Percentiles rank a stretch among this genome's conserved stretches.
Conservation (phyloP, 2,329 filamentous ascomycete genomes). For the Malbranchea cinnamomea region DNA sequence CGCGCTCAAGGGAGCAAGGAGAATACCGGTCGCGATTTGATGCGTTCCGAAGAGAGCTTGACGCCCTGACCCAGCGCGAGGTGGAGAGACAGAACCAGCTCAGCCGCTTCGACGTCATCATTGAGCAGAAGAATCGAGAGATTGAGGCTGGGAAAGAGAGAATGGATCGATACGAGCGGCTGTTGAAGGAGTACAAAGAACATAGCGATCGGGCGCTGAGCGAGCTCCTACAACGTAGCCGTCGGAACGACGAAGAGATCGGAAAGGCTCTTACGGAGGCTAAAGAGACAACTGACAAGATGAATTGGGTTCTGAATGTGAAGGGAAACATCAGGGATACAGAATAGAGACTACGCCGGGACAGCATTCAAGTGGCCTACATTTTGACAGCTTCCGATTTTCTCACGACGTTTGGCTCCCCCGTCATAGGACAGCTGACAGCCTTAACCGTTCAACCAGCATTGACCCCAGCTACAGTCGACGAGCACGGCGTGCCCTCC, state of each 20-base stretch:
- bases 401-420: too few relatives aligned
- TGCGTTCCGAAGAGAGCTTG: constrained; percentile 21
- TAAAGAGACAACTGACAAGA: constrained; percentile 27
- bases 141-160: constrained; percentile 25
- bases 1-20: constrained; percentile 26
- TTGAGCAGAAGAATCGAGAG: constrained; percentile 32
- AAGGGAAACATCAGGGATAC: constrained; percentile 20
- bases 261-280: constrained; percentile 25
- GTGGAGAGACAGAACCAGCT: constrained; percentile 23
- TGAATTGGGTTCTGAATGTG: constrained; percentile 35
- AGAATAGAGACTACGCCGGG: too few relatives aligned
- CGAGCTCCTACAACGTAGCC: constrained; percentile 18
- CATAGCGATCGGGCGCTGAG: constrained; percentile 26
- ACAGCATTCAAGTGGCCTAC: too few relatives aligned
- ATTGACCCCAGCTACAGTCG: too few relatives aligned
- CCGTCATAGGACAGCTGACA: too few relatives aligned
- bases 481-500: too few relatives aligned
- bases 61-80: constrained; percentile 20
- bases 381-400: too few relatives aligned
- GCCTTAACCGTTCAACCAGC: too few relatives aligned
- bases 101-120: constrained; percentile 29
- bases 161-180: constrained; percentile 24
- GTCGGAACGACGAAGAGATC: constrained; percentile 19
- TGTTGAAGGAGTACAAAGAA: constrained; percentile 29
- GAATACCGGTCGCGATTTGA: constrained; percentile 27